Conservation (phyloP, 768 basidiomycete species). For the Suillus decipiens region DNA sequence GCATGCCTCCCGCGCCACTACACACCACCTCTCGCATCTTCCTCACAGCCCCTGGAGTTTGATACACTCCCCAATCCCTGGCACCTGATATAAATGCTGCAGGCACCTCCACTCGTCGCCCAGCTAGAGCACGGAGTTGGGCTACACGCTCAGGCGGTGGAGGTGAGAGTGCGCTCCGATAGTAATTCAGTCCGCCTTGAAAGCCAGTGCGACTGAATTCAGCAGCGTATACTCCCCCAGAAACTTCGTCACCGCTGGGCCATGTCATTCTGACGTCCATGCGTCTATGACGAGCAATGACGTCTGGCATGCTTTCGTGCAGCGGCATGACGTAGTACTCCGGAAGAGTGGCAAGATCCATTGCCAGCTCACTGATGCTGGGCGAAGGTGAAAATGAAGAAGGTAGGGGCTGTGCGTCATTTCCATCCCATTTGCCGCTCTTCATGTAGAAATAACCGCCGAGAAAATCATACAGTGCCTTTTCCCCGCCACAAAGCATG, state of each 20-base stretch:
- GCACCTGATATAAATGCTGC: constrained; percentile 58
- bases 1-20: constrained; percentile 1
- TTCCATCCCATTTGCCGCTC: constrained; percentile 53
- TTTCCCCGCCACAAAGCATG: constrained; percentile 30
- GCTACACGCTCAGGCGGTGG: constrained; percentile 37
- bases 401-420: constrained; percentile 42
- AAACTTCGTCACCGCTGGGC: constrained; percentile 51
- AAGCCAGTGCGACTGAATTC: constrained; percentile 57
- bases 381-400: constrained; percentile 25
- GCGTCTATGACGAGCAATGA: constrained; percentile 39
- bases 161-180: constrained; percentile 39
- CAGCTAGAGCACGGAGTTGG: constrained; percentile 47
- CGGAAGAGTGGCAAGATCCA: constrained; percentile 46
- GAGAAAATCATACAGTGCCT: constrained; percentile 26
- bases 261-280: constrained; percentile 35
- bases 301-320: constrained; percentile 53
- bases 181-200: constrained; percentile 63
- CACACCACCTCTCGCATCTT: constrained; percentile 43
- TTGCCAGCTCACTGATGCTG: constrained; percentile 26
- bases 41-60: constrained; percentile 48
- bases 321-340: constrained; percentile 64
- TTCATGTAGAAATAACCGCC: constrained; percentile 47
- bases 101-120: constrained; percentile 49
- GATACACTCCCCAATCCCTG: constrained; percentile 64
- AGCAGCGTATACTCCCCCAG: constrained; percentile 42